phyloP scores from a whole-genome alignment of 148 eudicot species.

The Persicaria maculosa region DNA sequence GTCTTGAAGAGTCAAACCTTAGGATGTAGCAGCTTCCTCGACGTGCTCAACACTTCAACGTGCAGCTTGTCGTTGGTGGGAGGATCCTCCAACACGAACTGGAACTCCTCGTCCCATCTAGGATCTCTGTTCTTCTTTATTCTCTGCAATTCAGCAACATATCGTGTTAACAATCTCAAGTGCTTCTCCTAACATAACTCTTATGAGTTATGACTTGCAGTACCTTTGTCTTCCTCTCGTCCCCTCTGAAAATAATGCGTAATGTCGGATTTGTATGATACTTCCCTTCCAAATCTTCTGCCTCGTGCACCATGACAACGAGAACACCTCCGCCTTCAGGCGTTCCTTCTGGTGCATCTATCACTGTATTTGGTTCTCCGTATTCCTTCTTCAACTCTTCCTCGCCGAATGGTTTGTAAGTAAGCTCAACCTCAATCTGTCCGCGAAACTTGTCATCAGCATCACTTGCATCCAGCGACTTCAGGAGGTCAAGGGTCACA shows the following conservation, averaged over 20 bases:
- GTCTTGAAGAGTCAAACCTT: conserved; percentile 29
- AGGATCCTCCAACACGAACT: conserved; percentile 56
- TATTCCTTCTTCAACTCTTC: conserved; percentile 34
- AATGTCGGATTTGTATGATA: conserved; percentile 79
- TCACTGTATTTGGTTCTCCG: conserved; percentile 41
- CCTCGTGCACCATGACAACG: conserved; percentile 50
- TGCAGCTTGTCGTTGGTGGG: conserved; percentile 50
- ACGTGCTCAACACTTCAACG: conserved; percentile 47
- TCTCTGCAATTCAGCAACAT: conserved; percentile 19
- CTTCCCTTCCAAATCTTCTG: conserved; percentile 56
- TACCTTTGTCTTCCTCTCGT: conserved; percentile 87
- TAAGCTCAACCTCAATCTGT: conserved; percentile 52
- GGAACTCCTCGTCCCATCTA: conserved; percentile 57
- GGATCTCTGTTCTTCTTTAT: conserved; percentile 66
- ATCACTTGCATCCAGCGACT: conserved; percentile 60
- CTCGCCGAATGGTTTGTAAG: conserved; percentile 63
- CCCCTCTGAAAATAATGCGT: conserved; percentile 67
- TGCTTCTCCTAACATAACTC: no score
- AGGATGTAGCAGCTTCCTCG: conserved; percentile 55
- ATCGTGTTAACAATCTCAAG: neutral
- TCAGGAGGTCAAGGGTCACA: conserved; percentile 58
- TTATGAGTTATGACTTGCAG: no score
- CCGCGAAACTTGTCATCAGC: conserved; percentile 73
- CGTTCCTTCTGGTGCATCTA: conserved; percentile 80
- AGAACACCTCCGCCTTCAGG: conserved; percentile 64